Conservation (phyloP, 2,329 filamentous ascomycete species). For the Aspergillus neoniger region DNA sequence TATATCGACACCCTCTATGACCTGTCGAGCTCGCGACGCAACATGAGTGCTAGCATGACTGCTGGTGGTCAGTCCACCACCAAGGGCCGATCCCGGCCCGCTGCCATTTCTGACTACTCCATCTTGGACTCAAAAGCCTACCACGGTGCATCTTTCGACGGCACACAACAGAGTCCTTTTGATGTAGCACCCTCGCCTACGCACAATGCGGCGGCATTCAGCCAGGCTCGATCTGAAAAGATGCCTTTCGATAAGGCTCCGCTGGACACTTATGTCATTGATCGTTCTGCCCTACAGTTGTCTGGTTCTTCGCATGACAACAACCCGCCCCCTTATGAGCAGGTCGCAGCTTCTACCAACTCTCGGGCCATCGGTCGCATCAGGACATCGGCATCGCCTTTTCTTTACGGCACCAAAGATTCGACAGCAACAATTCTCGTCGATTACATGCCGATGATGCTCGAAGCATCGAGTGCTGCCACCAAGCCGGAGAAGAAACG, state of each 20-base stretch:
- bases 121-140: slow-evolving; percentile 35
- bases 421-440: slow-evolving; percentile 44
- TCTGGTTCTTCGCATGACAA: slow-evolving; percentile 43
- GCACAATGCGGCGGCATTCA: slow-evolving; percentile 10
- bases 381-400: slow-evolving; percentile 40
- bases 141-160: slow-evolving; percentile 41
- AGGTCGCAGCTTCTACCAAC: slow-evolving; percentile 44
- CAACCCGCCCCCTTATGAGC: slow-evolving; percentile 46
- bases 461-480: slow-evolving; percentile 35
- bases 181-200: slow-evolving; percentile 27
- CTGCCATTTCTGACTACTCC: slow-evolving; percentile 26
- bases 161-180: slow-evolving; percentile 30
- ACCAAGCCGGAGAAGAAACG: slow-evolving; percentile 32
- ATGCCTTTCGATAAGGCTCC: slow-evolving; percentile 26
- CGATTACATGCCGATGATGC: slow-evolving; percentile 46
- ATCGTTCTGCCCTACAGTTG: slow-evolving; percentile 43
- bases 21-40: slow-evolving; percentile 58
- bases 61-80: slow-evolving; percentile 31
- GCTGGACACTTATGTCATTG: slow-evolving; percentile 40
- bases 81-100: slow-evolving; percentile 22
- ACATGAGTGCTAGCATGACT: slow-evolving; percentile 43
- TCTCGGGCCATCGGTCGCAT: slow-evolving; percentile 45
- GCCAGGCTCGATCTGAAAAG: slow-evolving; percentile 20
- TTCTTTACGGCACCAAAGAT: slow-evolving; percentile 35
- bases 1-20: slow-evolving; percentile 68